Evolutionary conservation across 2,329 filamentous ascomycete species (phyloP), one percentile per base, ranked within the genome.

Genomic region (Nemania sp.): DNA sequence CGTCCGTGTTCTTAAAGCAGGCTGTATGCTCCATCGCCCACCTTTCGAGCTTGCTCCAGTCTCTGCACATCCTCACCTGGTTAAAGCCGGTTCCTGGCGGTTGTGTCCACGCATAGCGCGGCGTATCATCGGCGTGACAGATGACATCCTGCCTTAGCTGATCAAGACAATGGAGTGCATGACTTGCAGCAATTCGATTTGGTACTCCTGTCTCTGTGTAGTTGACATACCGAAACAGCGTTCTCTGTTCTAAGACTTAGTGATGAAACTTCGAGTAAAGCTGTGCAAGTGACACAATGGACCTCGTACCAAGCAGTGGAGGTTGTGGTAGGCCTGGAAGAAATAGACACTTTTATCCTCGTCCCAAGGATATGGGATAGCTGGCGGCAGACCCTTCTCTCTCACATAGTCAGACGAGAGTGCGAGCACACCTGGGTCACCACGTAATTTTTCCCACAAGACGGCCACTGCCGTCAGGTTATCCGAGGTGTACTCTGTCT

Each of bases 61-160:
- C 35, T 17, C 37, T 50, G 39, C 57, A 60, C 52, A 55, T 55
- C 17, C 29, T 50, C 1, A 60, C 46, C 51, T 60, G 57, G 1
- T 49, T 49, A 10, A 43, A 25, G 15, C 51, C 57, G 5, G 52
- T 60, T 4, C 46, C 57, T 17, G 42, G 42, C 2, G 17, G 7
- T 17, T 47, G 45, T 3, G 51, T 29, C 1, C 45, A 25, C 17
- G 51, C 45, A 18, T 55, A 60, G 11, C 57, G 57, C 35, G 57
- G 57, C 15, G 57, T 59, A 35, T 60, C 57, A 39, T 60, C 57
- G 4, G 57, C 57, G 21, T 60, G 25, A 18, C 57, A 56, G 7
- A 60, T 54, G 21, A 55, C 39, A 21, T 60, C 57, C 37, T 56
- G 57, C 5, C 51, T 51, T 7, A 55, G 29, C 47, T 60, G 52